These are phyloP conservation scores for Dioszegia hungarica DNA, from an alignment of 768 basidiomycete species.

Conservation along the genomic window DNA sequence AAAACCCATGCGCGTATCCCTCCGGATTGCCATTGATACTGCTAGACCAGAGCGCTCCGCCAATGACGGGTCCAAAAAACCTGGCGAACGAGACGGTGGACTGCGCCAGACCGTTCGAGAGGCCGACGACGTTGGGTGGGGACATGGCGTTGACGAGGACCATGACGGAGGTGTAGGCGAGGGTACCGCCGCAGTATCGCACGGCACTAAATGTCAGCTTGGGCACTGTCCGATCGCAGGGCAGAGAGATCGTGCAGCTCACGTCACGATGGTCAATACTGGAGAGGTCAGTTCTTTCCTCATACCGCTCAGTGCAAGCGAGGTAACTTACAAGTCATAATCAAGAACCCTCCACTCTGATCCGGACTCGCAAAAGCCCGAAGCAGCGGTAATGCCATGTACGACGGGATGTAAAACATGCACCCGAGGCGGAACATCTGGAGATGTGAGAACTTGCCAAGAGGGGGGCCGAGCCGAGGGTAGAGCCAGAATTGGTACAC, in stretches of 20 bases:
- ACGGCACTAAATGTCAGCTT: constrained; percentile 58
- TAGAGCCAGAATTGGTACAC: constrained; percentile 62
- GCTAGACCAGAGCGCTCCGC: constrained; percentile 41
- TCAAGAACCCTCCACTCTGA: constrained; percentile 66
- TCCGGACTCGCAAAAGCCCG: constrained; percentile 61
- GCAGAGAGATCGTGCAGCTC: constrained; percentile 47
- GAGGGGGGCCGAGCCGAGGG: constrained; percentile 49
- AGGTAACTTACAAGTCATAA: constrained; percentile 61
- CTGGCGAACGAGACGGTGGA: constrained; percentile 90
- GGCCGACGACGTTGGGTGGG: constrained; percentile 77
- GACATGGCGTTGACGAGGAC: constrained; percentile 71
- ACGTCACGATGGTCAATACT: constrained; percentile 80
- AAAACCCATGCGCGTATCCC: constrained; percentile 42
- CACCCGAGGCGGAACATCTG: constrained; percentile 54
- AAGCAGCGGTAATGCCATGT: constrained; percentile 74
- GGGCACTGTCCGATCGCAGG: no score
- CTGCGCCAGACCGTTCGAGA: constrained; percentile 93
- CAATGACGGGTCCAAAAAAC: constrained; percentile 67
- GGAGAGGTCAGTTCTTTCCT: constrained; percentile 7
- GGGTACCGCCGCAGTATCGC: constrained; percentile 80
- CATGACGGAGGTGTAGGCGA: constrained; percentile 83
- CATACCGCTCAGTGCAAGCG: no score
- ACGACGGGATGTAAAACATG: constrained; percentile 80
- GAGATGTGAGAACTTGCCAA: constrained; percentile 49
- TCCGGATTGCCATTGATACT: constrained; percentile 44